Evolutionary conservation across 1,284 basidiomycete species (phyloP).

Genomic region (Melampsora americana): DNA sequence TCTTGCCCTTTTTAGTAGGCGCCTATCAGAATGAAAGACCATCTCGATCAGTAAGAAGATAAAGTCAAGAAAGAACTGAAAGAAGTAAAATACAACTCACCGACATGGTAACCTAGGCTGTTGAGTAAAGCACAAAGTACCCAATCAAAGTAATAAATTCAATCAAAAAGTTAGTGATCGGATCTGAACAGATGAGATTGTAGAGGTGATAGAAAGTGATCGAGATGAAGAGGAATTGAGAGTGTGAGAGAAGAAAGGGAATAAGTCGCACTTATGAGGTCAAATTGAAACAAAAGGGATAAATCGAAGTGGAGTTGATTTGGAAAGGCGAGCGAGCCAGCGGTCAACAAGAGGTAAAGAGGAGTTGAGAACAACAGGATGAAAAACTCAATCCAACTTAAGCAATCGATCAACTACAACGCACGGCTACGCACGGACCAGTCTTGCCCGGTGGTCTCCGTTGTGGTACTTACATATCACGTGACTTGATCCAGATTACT

Average conservation of each 20-base stretch:
- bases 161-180: neutral
- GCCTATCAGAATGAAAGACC: neutral
- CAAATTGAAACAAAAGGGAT: neutral
- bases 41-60: neutral
- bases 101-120: slow-evolving; percentile 4
- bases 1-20: slow-evolving; percentile 38
- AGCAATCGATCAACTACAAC: neutral
- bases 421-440: slow-evolving; percentile 7
- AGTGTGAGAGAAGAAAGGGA: neutral
- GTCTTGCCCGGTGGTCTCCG: slow-evolving; percentile 3
- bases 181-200: neutral
- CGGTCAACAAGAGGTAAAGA: neutral
- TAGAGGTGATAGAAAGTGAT: neutral
- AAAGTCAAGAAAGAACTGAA: neutral
- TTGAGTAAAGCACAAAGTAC: neutral
- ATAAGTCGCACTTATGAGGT: slow-evolving; percentile 6
- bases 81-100: neutral
- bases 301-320: neutral
- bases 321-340: no score
- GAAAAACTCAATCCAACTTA: neutral
- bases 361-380: neutral
- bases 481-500: neutral
- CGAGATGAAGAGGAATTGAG: neutral
- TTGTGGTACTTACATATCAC: neutral
- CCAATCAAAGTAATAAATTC: neutral